Conservation (phyloP, 345 rosid species). For the Fremontodendron californicum region DNA sequence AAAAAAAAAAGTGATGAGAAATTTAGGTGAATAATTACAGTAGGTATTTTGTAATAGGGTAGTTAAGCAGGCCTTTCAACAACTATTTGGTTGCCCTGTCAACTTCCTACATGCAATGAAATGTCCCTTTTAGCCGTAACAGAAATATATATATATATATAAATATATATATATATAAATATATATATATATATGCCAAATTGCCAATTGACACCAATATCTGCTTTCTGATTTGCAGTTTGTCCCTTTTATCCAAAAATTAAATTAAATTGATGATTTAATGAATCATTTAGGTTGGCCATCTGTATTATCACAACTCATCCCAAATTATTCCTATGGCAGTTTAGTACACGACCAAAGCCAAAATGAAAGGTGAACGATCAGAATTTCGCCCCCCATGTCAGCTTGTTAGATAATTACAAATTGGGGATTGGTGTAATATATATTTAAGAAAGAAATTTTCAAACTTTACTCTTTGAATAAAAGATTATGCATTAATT, state of each 20-base stretch:
- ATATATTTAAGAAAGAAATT: background rate
- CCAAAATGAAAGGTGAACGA: constrained; percentile 10
- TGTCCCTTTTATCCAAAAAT: background rate
- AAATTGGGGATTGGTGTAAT: background rate
- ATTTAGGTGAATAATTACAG: background rate
- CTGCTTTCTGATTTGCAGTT: background rate
- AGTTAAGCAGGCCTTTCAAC: constrained; percentile 32
- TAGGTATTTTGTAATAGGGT: constrained; percentile 12
- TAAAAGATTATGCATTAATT: background rate
- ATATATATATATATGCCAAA: background rate
- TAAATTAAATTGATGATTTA: background rate
- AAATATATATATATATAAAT: background rate
- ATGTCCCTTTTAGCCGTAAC: constrained; percentile 35
- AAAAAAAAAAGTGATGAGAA: no score
- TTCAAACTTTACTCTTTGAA: background rate
- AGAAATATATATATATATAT: background rate
- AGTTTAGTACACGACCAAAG: constrained; percentile 2
- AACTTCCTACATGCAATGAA: constrained; percentile 33
- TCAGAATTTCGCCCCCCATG: constrained; percentile 10
- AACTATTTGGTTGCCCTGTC: constrained; percentile 44
- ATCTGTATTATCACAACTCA: constrained; percentile 20
- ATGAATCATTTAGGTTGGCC: constrained; percentile 21
- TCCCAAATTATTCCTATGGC: background rate
- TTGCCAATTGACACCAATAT: background rate
- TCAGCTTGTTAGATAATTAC: constrained; percentile 2